Evolutionary conservation across 1,139 yeast species (phyloP), one percentile per base, ranked within the genome.

Genomic region (Wickerhamomyces sp.): DNA sequence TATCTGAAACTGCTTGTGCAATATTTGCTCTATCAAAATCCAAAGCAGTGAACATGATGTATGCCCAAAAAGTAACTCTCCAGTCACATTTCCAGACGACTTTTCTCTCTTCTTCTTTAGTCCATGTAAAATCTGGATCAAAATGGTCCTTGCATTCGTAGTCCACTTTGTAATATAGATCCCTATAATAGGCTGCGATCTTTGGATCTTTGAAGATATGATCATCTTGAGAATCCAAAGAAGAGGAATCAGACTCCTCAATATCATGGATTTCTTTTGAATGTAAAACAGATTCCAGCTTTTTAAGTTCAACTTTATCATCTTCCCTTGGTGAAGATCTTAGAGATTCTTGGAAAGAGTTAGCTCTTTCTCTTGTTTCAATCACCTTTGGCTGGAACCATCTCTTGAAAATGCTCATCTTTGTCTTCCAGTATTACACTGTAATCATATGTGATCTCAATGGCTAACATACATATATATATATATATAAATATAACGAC

Each of bases 11-110:
- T 1, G 80, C 81, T 51, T 74, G 78, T 0, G 59, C 48, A 37
- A 76, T 49, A 51, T 76, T 76, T 26, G 68, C 67, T 42, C 81
- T 60, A 52, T 75, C 80, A 39, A 73, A 57, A 44, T 74, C 74
- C 39, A 74, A 61, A 7, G 72, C 76, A 28, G 68, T 59, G 52
- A 75, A 75, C 68, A 74, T 63, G 33, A 72, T 41, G 43, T 72
- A 70, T 0, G 77, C 76, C 49, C 70, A 58, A 28, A 71, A 45
- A 2, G 75, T 59, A 15, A 73, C 77, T 22, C 63, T 60, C 45
- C 55, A 56, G 44, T 74, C 78, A 25, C 68, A 56, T 46, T 68
- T 72, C 43, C 66, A 47, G 4, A 64, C 45, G 8, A 74, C 54
- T 26, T 53, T 56, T 19, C 52, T 56, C 46, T 72, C 77, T 45